Evolutionary conservation across 2,329 filamentous ascomycete genomes (phyloP), one percentile per base, ranked within the genome.

Genomic region (Ophiognomonia clavigignenti-juglandacearum): DNA sequence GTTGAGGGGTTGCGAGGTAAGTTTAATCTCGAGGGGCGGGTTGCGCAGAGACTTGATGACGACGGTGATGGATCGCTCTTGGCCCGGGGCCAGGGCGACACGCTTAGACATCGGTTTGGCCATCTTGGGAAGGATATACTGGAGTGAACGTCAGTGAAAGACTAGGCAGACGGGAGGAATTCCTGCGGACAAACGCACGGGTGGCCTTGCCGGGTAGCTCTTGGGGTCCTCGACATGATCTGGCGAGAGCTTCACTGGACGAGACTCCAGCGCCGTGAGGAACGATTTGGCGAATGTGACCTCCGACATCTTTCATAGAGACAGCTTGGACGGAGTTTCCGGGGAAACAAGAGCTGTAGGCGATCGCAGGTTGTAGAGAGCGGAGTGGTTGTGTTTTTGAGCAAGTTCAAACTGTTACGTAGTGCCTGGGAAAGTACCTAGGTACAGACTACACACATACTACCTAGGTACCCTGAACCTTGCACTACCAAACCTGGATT

Each of bases 191-290:
- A 36, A 50, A 64, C 83, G 24, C 78, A 96, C 92, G 14, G 90
- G 85, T 55, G 82, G 76, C 53, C 86, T 82, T 22, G 86, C 73
- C 20, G 88, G 86, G 63, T 92, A 91, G 56, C 77, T 81, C 59
- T 83, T 83, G 41, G 88, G 82, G 62, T 96, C 88, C 67, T 92
- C 88, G 65, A 95, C 83, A 80, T 96, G 86, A 66, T 97, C 89
- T 54, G 87, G 74, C n/a, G 85, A 82, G 54, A 97, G 79, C 73
- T 91, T 95, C 58, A 83, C 67, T 7, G 90, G 86, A 41, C 85
- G 83, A 51, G 82, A 79, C 68, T 95, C 89, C 53, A 97, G 80
- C 19, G 82, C 78, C 43, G 83, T 74, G 57, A 98, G 82, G 67
- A 95, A 96, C 26, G 81, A 76, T 68, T 86, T 89, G 57, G 89